phyloP scores from a whole-genome alignment of 306 rosid genomes.

The Inga laurina region DNA sequence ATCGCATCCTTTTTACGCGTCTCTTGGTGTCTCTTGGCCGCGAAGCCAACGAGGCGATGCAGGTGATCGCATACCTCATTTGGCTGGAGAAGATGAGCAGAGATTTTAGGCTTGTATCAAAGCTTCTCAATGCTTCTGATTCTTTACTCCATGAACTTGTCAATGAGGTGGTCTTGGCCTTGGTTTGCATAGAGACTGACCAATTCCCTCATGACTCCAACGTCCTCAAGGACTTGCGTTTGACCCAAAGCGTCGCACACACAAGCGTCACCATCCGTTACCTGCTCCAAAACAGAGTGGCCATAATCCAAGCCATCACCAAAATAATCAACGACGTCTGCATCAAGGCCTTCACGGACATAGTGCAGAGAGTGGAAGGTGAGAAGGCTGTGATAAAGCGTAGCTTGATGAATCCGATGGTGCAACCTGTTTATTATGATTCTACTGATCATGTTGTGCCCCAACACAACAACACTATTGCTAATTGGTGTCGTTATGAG shows the following conservation, averaged over 20 bases:
- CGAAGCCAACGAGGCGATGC: constrained; percentile 44
- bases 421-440: not conserved
- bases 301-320: constrained; percentile 34
- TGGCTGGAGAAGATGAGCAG: constrained; percentile 54
- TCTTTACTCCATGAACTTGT: constrained; percentile 27
- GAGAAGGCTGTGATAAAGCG: not conserved
- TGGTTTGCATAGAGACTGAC: constrained; percentile 45
- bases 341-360: constrained; percentile 50
- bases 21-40: constrained; percentile 47
- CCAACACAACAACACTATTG: not conserved
- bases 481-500: no score
- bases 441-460: not conserved
- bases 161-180: constrained; percentile 43
- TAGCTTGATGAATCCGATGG: not conserved
- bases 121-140: constrained; percentile 37
- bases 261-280: constrained; percentile 27
- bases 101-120: constrained; percentile 28
- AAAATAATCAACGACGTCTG: constrained; percentile 49
- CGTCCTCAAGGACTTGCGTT: constrained; percentile 21
- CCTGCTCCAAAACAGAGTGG: constrained; percentile 41
- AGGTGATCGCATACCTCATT: constrained; percentile 60
- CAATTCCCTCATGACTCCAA: not conserved
- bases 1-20: constrained; percentile 55
- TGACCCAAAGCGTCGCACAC: constrained; percentile 34
- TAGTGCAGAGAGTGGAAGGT: constrained; percentile 29